Base-by-base conservation (phyloP, 2,329 filamentous ascomycete species). In the Teratosphaeria viscida region DNA sequence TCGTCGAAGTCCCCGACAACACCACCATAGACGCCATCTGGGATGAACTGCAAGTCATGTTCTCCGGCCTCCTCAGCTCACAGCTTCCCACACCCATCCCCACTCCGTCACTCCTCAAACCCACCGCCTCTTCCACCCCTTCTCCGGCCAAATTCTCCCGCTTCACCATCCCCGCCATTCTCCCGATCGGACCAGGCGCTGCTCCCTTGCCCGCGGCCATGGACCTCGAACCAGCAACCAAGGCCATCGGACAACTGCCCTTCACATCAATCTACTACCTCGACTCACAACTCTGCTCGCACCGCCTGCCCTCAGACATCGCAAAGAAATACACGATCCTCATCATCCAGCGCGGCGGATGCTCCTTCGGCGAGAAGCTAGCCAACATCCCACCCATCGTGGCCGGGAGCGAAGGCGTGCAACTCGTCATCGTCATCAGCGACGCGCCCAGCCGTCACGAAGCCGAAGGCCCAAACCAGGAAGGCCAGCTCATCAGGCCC, bases 301-400 rank as follows among this genome's bases (percentile, higher is more conserved):
- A 65, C 54, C 73, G 79, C 61, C 73, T 90, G 57, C 73, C 83
- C 12, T 66, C 77, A 1, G 72, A 77, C 7, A 73, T 85, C 2
- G 79, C 78, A 0, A 78, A 77, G 49, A 75, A 72, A 1, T 75
- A 95, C 74, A 86, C 96, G 57, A 79, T 97, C 61, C 85, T 99
- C 61, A 82, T 96, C 56, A 80, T 97, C 67, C 85, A 83, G 32
- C 85, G 94, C 5, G 92, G 94, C 47, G 85, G 84, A 0, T 99
- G 94, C 76, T 87, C 82, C 27, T 97, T 97, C 73, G 86, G 83
- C 39, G 77, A 87, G 32, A 99, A 99, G 73, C 76, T 97, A 0
- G 80, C 82, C 57, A 92, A 90, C 64, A 91, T 97, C n/a, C 91
- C 92, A 0, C 82, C 84, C 10, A 92, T 86, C 70, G 39, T 52